Conservation (phyloP, 352 stramenopile species). For the Phytophthora ramorum region DNA sequence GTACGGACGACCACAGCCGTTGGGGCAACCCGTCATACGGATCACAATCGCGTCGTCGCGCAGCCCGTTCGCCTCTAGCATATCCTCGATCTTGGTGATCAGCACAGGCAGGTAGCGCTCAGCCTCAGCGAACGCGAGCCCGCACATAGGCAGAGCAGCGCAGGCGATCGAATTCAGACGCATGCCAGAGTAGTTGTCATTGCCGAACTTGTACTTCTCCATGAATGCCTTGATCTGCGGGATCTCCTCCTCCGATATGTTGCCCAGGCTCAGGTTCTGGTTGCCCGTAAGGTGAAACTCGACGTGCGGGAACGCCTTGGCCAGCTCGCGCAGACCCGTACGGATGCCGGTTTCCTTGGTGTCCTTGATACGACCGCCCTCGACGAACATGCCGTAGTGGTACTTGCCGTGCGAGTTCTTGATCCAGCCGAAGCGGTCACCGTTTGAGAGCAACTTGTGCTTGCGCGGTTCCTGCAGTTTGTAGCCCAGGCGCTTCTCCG, state of each 20-base stretch:
- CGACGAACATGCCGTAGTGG: slow-evolving; percentile 86
- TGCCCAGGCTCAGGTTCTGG: slow-evolving; percentile 95
- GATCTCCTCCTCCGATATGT: slow-evolving; percentile 93
- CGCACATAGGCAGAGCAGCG: slow-evolving; percentile 95
- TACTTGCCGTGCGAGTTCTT: slow-evolving; percentile 76
- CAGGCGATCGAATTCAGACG: slow-evolving; percentile 94
- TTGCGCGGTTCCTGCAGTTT: slow-evolving; percentile 89
- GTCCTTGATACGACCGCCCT: slow-evolving; percentile 95
- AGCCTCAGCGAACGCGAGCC: slow-evolving; percentile 97
- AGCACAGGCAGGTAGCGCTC: slow-evolving; percentile 95
- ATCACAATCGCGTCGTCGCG: slow-evolving; percentile 97
- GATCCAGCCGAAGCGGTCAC: slow-evolving; percentile 82
- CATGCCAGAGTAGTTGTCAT: slow-evolving; percentile 83
- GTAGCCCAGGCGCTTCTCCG: slow-evolving; percentile 95
- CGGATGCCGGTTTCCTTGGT: slow-evolving; percentile 86
- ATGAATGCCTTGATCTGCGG: slow-evolving; percentile 93
- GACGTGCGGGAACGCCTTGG: slow-evolving; percentile 92
- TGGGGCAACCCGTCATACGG: slow-evolving; percentile 98
- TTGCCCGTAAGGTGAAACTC: slow-evolving; percentile 95
- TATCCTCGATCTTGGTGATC: slow-evolving; percentile 92
- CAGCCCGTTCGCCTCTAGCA: slow-evolving; percentile 92
- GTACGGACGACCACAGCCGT: slow-evolving; percentile 97
- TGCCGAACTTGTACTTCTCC: slow-evolving; percentile 91
- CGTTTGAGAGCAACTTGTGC: slow-evolving; percentile 75
- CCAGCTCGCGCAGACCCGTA: slow-evolving; percentile 91